Evolutionary conservation across 2,329 filamentous ascomycete species (phyloP), one percentile per base, ranked within the genome.

Genomic region (Tolypocladium endophyticum): DNA sequence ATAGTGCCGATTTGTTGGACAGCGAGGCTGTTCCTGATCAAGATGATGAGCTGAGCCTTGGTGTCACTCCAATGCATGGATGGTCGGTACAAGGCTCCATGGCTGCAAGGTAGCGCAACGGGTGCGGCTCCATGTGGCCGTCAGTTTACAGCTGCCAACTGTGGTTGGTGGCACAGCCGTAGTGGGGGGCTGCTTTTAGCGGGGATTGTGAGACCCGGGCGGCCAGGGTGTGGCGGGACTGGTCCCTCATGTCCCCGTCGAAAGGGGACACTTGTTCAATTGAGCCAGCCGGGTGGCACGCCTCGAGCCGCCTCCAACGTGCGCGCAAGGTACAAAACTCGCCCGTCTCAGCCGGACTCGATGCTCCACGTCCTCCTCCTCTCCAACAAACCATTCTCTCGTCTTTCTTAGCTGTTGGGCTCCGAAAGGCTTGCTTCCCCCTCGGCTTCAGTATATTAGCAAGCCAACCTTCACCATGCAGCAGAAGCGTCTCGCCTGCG

Each of bases 401-500:
- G 36, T 43, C 28, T 23, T 39, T 50, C 41, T 11, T 18, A 35
- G 30, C 50, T 54, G 50, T 54, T 33, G 50, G 50, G 50, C 50
- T 54, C n/a, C 50, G 30, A 54, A 53, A 35, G 50, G 30, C 30
- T 54, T 36, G 30, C 30, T 35, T 36, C 20, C 45, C 50, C 50
- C 18, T 53, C 20, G 30, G 50, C 30, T 33, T 35, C 28, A 53
- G 12, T 25, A 47, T 12, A 54, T 56, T 56, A 65, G 54, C 61
- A 23, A 53, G 59, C 58, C 60, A 59, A 64, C 61, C 55, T 58
- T 67, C 69, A 76, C 68, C 62, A 82, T 82, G 80, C 76, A 76
- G 64, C 73, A 76, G 68, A 79, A 79, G 72, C 76, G 74, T 67
- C 68, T 84, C 64, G 77, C 80, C 68, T 75, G 78, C 66, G 78